These are phyloP conservation scores for Populus hybrid DNA, from an alignment of 441 rosid genomes.

Conservation along the genomic window DNA sequence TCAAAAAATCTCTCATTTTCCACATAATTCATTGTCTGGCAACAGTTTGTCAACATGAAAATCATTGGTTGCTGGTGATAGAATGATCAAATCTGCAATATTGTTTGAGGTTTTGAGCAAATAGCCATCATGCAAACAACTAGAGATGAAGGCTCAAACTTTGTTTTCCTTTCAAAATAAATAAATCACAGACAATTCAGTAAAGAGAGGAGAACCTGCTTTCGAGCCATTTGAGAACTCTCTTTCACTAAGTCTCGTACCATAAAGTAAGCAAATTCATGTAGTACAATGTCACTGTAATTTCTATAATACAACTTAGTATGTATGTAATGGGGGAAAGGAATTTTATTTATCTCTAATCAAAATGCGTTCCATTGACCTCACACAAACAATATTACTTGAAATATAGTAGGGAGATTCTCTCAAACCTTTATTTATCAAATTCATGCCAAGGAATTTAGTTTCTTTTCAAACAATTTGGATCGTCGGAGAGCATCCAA, in stretches of 20 bases:
- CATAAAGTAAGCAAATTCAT: background rate
- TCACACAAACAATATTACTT: background rate
- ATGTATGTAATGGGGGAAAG: background rate
- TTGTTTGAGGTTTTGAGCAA: background rate
- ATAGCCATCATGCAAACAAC: background rate
- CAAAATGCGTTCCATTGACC: background rate
- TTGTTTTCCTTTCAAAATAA: no score
- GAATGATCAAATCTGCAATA: background rate
- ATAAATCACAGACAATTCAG: background rate
- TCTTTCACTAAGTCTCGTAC: no score
- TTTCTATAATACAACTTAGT: no score
- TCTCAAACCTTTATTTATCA: constrained; percentile 3
- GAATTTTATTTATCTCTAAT: background rate
- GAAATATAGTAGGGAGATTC: background rate
- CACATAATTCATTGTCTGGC: background rate
- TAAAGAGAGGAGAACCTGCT: no score
- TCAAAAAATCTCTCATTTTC: background rate
- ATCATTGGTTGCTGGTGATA: background rate
- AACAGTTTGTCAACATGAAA: background rate
- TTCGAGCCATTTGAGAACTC: no score
- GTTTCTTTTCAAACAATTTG: constrained; percentile 71
- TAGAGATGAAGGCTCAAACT: background rate
- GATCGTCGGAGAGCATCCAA: constrained; percentile 82
- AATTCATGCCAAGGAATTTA: constrained; percentile 40
- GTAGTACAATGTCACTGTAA: background rate